Percentiles rank a stretch among this genome's conserved stretches.
These are phyloP conservation scores for Neoscytalidium dimidiatum DNA, from an alignment of 2,329 filamentous ascomycete genomes.

Conservation along the genomic window DNA sequence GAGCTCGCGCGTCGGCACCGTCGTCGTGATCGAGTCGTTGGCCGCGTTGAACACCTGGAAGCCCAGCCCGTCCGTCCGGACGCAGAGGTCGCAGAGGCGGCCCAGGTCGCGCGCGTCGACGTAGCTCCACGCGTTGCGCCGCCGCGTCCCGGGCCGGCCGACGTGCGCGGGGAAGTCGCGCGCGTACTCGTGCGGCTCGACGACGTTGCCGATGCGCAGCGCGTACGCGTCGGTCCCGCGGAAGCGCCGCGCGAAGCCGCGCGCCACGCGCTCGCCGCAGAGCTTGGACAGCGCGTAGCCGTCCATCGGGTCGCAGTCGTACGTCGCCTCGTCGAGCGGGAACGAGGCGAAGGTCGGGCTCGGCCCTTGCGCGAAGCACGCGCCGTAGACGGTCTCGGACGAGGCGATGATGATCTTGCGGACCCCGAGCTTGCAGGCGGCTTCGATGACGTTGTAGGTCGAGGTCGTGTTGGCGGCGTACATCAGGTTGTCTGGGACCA, in stretches of 20 bases:
- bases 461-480: conserved; percentile 58
- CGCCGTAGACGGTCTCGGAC: conserved; percentile 62
- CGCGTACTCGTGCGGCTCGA: conserved; percentile 63
- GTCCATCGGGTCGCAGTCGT: conserved; percentile 63
- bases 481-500: conserved; percentile 62
- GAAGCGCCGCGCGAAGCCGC: conserved; percentile 59
- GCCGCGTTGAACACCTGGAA: conserved; percentile 68
- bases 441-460: conserved; percentile 65
- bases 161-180: conserved; percentile 56
- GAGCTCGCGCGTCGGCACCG: conserved; percentile 54
- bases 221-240: conserved; percentile 60
- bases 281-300: conserved; percentile 64
- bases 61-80: conserved; percentile 57
- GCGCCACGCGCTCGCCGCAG: conserved; percentile 58
- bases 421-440: conserved; percentile 62
- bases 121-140: conserved; percentile 64
- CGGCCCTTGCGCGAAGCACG: conserved; percentile 63
- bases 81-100: conserved; percentile 59
- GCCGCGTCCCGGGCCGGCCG: conserved; percentile 51
- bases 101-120: conserved; percentile 64
- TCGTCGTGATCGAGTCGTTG: conserved; percentile 62
- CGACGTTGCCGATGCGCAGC: conserved; percentile 61
- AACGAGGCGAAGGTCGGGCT: conserved; percentile 59
- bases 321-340: conserved; percentile 58
- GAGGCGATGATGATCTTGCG: conserved; percentile 64